Evolutionary conservation across 371 early-diverging fungal species (phyloP), one percentile per base, ranked within the genome.

Genomic region (Mucor piriformis): DNA sequence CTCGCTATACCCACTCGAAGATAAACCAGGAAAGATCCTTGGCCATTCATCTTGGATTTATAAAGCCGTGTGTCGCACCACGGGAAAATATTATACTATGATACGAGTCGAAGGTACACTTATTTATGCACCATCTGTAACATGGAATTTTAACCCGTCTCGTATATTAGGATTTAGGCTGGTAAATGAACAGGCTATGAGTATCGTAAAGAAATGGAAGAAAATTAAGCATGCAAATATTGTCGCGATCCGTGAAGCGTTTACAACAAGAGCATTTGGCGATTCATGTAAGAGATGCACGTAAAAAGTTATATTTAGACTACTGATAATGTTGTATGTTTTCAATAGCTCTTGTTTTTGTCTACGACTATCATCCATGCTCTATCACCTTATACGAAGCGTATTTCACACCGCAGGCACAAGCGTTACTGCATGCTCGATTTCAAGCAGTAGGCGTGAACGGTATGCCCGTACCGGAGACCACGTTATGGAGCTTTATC

Each of bases 361-460:
- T 92, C 4, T 95, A 93, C 68, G 95, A 96, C 63, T 95, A 91
- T 72, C 90, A 92, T 76, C 96, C 98, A 6, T 84, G 90, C 37
- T 78, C 95, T 13, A 79, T 74, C 50, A 94, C 93, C 0, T 68
- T 95, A 13, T 81, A 69, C 61, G 75, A 83, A 20, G 83, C 86
- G 15, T 83, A 93, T 67, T 88, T 94, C 57, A 73, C 81, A 8
- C 75, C 78, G 2, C 81, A 79, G 52, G 82, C 80, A 11, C 85
- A 83, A 53, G 73, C 83, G 0, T 67, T 76, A 1, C 61, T 78
- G 48, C 77, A 69, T 16, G 72, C 70, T 23, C 54, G 72, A 62
- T 35, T 71, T 42, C 73, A 82, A 72, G 69, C 66, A 20, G 50
- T 73, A 24, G 64, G 70, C 50, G 43, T 63, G 15, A 75, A 70